Evolutionary conservation across 805 yeast genomes (phyloP).

Genomic region (Kuraishia hungarica): DNA sequence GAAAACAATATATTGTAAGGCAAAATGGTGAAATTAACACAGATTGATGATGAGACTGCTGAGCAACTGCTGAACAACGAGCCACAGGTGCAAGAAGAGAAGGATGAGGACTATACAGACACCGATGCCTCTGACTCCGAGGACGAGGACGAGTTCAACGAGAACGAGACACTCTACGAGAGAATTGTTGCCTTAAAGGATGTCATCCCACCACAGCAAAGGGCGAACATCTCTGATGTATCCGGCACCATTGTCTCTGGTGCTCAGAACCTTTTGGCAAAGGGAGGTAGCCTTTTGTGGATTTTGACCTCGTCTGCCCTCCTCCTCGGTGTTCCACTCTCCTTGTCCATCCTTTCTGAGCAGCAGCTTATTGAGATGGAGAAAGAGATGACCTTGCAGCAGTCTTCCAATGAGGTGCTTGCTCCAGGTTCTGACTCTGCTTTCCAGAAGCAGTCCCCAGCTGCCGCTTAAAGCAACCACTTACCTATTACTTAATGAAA

Average conservation of each 20-base stretch:
- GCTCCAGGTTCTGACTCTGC: slow-evolving; percentile 58
- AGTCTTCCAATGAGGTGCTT: slow-evolving; percentile 65
- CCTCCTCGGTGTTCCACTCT: slow-evolving; percentile 86
- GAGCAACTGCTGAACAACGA: slow-evolving; percentile 25
- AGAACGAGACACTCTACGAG: slow-evolving; percentile 77
- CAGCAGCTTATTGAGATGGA: slow-evolving; percentile 93
- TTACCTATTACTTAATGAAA: background rate
- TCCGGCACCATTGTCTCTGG: slow-evolving; percentile 28
- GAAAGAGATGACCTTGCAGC: slow-evolving; percentile 79
- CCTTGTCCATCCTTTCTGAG: slow-evolving; percentile 83
- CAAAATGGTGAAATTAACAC: slow-evolving; percentile 69
- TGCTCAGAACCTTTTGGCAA: slow-evolving; percentile 37
- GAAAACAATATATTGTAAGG: background rate
- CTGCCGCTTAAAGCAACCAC: slow-evolving; percentile 3
- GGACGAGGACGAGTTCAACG: slow-evolving; percentile 62
- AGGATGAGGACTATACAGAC: slow-evolving; percentile 28
- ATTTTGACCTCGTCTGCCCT: slow-evolving; percentile 73
- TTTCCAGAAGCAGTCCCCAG: slow-evolving; percentile 15
- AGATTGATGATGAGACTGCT: slow-evolving; percentile 48
- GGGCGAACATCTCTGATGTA: slow-evolving; percentile 35
- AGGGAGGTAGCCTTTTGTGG: slow-evolving; percentile 79
- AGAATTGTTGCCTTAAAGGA: slow-evolving; percentile 90
- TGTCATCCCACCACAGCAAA: slow-evolving; percentile 81
- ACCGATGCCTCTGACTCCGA: slow-evolving; percentile 24
- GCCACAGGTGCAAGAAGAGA: slow-evolving; percentile 22